These are phyloP conservation scores for Trichoderma sp. DNA, from an alignment of 2,329 filamentous ascomycete genomes.

Conservation along the genomic window DNA sequence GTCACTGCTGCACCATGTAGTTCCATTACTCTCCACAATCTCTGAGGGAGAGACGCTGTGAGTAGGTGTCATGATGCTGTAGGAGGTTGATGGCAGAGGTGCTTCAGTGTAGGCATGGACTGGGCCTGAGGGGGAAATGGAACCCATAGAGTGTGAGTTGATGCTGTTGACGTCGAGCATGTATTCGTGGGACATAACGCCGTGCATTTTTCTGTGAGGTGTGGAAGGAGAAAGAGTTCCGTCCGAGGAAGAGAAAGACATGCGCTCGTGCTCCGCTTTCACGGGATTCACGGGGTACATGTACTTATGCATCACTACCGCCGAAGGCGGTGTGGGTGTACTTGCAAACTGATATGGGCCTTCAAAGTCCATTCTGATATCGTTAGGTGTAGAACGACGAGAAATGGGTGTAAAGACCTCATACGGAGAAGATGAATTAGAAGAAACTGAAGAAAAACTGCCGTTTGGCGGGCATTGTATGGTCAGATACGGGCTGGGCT, in stretches of 20 bases:
- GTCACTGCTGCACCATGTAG: constrained; percentile 45
- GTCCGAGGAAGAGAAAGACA: constrained; percentile 36
- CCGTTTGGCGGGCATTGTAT: constrained; percentile 40
- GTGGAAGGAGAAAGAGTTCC: constrained; percentile 39
- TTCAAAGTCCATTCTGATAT: constrained; percentile 43
- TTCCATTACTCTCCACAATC: constrained; percentile 38
- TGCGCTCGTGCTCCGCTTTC: constrained; percentile 40
- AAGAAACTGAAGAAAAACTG: constrained; percentile 46
- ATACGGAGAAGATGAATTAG: constrained; percentile 42
- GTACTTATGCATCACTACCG: constrained; percentile 38
- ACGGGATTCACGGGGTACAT: constrained; percentile 35
- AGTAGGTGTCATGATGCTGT: constrained; percentile 44
- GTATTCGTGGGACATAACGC: constrained; percentile 42
- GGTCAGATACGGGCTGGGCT: constrained; percentile 40
- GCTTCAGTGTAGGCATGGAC: constrained; percentile 41
- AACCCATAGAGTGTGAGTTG: constrained; percentile 39
- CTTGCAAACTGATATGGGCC: constrained; percentile 34
- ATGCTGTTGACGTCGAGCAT: constrained; percentile 42
- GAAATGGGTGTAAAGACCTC: constrained; percentile 50
- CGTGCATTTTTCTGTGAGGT: constrained; percentile 42
- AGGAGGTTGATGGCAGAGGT: constrained; percentile 38
- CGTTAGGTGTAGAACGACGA: constrained; percentile 47
- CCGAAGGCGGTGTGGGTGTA: constrained; percentile 42
- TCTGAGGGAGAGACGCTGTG: constrained; percentile 45
- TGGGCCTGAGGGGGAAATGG: constrained; percentile 41